Base-by-base conservation (phyloP, 495 filamentous ascomycete genomes). In the Neurospora sp. region DNA sequence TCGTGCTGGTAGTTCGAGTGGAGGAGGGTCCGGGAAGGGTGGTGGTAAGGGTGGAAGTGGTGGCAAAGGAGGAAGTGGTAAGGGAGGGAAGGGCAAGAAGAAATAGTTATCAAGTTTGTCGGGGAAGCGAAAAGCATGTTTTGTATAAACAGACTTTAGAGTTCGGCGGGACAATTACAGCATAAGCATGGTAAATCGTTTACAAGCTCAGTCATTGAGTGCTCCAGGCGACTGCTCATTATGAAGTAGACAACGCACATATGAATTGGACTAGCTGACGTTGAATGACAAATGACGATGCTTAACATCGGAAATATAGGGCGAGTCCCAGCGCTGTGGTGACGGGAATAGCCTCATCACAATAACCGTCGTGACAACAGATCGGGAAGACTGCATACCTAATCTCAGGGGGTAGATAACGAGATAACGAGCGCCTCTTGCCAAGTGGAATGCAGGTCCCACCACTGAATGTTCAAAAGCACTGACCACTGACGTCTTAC, bases 1-100 rank as follows among this genome's bases (percentile, higher is more conserved):
- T 3, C 85, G 82, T 48, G 84, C 82, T 42, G 84, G 83, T 70
- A 83, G 82, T 14, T 79, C 75, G 5, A 83, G 83, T 35, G 78
- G 75, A 6, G 84, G 79, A 61, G 80, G 83, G 74, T 77, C 84
- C 71, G 76, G 84, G 76, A 76, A 88, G 73, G 74, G 70, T 81
- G 75, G 84, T 82, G 72, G 80, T 71, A 72, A 82, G 74, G 69
- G 77, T 4, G 70, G 73, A 38, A 68, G 76, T 38, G 71, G 78
- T 37, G 72, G 74, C n/a, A 48, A 53, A 68, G 71, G 70, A 71
- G 72, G 40, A 71, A 68, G 68, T 59, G 71, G 72, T 40, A 69
- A 70, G 68, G 70, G 75, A 10, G 70, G 73, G 1, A 78, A 76
- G 71, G 59, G 68, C 7, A 69, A 41, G 35, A 76, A 77, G 70